Evolutionary conservation across 768 basidiomycete species (phyloP).

Genomic region (Pisolithus orientalis): DNA sequence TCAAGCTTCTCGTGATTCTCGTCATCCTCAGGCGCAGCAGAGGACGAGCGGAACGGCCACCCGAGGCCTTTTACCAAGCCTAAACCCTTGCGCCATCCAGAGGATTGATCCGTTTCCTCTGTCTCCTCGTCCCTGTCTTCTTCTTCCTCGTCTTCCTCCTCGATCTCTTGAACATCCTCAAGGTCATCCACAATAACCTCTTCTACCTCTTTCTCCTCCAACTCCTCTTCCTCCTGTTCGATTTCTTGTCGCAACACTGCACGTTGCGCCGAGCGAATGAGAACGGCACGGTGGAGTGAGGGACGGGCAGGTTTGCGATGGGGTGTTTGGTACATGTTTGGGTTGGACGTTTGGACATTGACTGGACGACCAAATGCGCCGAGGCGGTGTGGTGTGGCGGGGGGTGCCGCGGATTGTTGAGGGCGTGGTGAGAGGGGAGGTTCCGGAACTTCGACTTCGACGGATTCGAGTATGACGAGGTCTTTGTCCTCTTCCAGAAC

Average conservation of each 20-base stretch:
- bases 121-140: conserved; percentile 5
- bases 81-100: conserved; percentile 30
- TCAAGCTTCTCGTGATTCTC: not conserved
- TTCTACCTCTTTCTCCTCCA: conserved; percentile 46
- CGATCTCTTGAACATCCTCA: conserved; percentile 22
- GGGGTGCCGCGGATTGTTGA: not conserved
- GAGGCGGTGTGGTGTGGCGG: conserved; percentile 6
- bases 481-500: conserved; percentile 68
- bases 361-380: conserved; percentile 2
- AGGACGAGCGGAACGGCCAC: conserved; percentile 25
- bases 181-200: conserved; percentile 34
- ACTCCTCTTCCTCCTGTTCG: conserved; percentile 44
- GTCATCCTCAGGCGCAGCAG: conserved; percentile 14
- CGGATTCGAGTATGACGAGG: conserved; percentile 66
- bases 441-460: conserved; percentile 31
- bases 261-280: conserved; percentile 65
- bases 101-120: conserved; percentile 3
- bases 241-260: conserved; percentile 46
- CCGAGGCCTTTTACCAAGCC: conserved; percentile 25
- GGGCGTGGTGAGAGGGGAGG: not conserved
- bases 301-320: conserved; percentile 27
- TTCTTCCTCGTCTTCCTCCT: conserved; percentile 12
- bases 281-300: conserved; percentile 61
- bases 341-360: not conserved
- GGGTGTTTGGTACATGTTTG: conserved; percentile 15